Evolutionary conservation across 805 yeast genomes (phyloP).

Genomic region (Wickerhamomyces strasburgensis): DNA sequence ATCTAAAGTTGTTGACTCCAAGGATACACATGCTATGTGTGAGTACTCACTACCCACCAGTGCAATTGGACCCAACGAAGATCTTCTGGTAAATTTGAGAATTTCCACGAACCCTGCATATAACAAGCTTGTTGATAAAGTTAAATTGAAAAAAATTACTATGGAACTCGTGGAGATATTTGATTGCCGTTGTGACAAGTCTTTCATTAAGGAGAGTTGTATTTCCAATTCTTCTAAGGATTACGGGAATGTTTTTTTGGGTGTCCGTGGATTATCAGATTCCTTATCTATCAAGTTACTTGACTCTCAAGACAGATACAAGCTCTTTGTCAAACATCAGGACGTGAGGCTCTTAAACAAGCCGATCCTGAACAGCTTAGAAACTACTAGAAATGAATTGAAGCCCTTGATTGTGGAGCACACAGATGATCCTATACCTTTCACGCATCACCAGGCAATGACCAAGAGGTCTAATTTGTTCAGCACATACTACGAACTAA

Average conservation of each 20-base stretch:
- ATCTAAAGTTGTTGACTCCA: conserved; percentile 37
- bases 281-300: conserved; percentile 25
- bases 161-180: conserved; percentile 49
- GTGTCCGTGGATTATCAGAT: conserved; percentile 7
- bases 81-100: conserved; percentile 34
- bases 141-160: conserved; percentile 40
- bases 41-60: conserved; percentile 44
- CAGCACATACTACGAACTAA: conserved; percentile 46
- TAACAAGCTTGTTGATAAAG: conserved; percentile 16
- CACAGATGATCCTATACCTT: conserved; percentile 24
- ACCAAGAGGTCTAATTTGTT: conserved; percentile 48
- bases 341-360: conserved; percentile 26
- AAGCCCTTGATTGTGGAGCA: conserved; percentile 27
- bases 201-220: conserved; percentile 41
- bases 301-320: conserved; percentile 23
- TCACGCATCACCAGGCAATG: conserved; percentile 42
- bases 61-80: conserved; percentile 57
- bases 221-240: conserved; percentile 26
- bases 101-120: conserved; percentile 30
- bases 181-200: conserved; percentile 34
- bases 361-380: conserved; percentile 16
- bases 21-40: conserved; percentile 44
- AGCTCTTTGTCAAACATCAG: conserved; percentile 28
- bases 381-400: conserved; percentile 20
- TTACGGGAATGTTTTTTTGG: conserved; percentile 12